Evolutionary conservation across 768 basidiomycete species (phyloP), one percentile per base, ranked within the genome.

Genomic region (Mycena haematopus): DNA sequence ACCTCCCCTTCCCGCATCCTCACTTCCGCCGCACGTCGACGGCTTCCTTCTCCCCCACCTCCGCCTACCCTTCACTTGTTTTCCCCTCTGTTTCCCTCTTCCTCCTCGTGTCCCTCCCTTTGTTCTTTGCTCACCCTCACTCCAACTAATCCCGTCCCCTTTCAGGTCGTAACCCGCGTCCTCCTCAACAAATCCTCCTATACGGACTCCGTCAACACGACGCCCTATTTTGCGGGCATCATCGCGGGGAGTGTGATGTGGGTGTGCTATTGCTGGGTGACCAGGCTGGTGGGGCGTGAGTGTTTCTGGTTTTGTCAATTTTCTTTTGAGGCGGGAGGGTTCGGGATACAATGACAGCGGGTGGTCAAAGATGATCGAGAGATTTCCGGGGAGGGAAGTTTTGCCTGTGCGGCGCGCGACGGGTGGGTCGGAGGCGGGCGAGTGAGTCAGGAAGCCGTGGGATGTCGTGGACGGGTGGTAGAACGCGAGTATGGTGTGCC

Each of bases 211-310:
- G 87, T 99, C 46, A 89, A 87, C 29, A 85, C 88, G 66, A 94
- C 92, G 58, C 96, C 96, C 0, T 97, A 99, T 76, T 96, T 98
- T 70, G 87, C 93, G 0, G 91, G 93, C 11, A 94, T 99, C 65
- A 97, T 99, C 59, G 83, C 79, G 47, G 93, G 82, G 2, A 92
- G 91, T 4, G 84, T 98, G 71, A 72, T 95, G 38, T 97, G 95
- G 94, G 93, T 96, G 9, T 80, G 84, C 3, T 94, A 85, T 58
- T 86, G 85, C 55, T 98, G 95, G 95, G 74, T 88, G 8, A 88
- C 90, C 2, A 82, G 91, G 38, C 85, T 96, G 19, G 79, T 95
- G 9, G 79, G 82, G 70, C 87, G 92, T 92, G 73, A 69, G 84
- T 78, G 40, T 45, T 31, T 31, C 52, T 29, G 17, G 15, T 36